A percentile compares a stretch with the other conserved stretches of the same genome.
Conservation (phyloP, 78 protist genomes). For the Capsaspora owczarzaki region DNA sequence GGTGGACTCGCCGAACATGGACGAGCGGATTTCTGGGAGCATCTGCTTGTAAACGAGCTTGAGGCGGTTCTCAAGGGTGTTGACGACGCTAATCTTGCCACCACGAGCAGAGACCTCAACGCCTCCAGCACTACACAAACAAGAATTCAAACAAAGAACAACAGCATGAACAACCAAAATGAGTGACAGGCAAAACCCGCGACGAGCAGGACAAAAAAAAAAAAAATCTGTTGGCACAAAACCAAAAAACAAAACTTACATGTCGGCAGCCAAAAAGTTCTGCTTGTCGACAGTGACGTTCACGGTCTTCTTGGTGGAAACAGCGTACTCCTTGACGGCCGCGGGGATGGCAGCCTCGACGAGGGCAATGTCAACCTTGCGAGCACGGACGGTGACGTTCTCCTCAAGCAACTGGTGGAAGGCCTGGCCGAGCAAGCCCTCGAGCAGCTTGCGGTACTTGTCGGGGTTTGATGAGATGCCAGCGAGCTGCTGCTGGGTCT, state of each 20-base stretch:
- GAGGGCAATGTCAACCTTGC: not conserved
- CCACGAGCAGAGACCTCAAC: not conserved
- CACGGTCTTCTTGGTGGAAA: not conserved
- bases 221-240: not conserved
- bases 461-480: not conserved
- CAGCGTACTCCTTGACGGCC: not conserved
- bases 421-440: slow-evolving; percentile 23
- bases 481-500: slow-evolving; percentile 7
- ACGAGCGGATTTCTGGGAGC: slow-evolving; percentile 9
- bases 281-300: not conserved
- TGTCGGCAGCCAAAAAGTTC: not conserved
- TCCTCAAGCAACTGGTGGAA: not conserved
- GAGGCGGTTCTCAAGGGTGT: slow-evolving; percentile 32
- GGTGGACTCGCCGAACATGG: slow-evolving; percentile 7
- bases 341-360: not conserved
- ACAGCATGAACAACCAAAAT: too few species aligned
- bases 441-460: slow-evolving; percentile 26
- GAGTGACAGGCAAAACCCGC: not conserved
- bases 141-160: not conserved
- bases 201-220: not conserved
- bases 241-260: not conserved
- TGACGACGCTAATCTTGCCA: slow-evolving; percentile 2
- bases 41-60: not conserved
- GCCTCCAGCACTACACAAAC: slow-evolving; percentile 18
- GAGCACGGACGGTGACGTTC: not conserved